phyloP scores from a whole-genome alignment of 805 yeast species.

The Metschnikowia santaceciliae region DNA sequence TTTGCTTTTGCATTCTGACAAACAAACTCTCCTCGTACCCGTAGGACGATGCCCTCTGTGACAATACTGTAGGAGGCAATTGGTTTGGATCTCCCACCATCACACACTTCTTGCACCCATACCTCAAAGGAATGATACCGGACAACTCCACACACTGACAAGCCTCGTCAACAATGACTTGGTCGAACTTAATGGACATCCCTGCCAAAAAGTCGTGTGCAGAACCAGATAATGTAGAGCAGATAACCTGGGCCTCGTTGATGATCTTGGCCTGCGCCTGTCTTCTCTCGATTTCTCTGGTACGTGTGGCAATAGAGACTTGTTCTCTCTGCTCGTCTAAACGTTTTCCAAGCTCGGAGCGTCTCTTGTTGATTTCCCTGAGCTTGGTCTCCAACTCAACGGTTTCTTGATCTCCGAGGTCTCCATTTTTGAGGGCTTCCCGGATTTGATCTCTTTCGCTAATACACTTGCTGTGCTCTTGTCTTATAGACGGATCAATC shows the following conservation, averaged over 20 bases:
- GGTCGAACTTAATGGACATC: slow-evolving; percentile 74
- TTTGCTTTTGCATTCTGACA: slow-evolving; percentile 80
- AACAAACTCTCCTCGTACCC: slow-evolving; percentile 89
- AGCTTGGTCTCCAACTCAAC: slow-evolving; percentile 47
- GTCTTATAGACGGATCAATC: slow-evolving; percentile 48
- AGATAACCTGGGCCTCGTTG: slow-evolving; percentile 75
- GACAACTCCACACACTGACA: slow-evolving; percentile 95
- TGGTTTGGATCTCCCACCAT: slow-evolving; percentile 99
- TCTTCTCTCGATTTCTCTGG: slow-evolving; percentile 73
- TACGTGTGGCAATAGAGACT: slow-evolving; percentile 63
- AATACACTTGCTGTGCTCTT: slow-evolving; percentile 49
- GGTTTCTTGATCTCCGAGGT: slow-evolving; percentile 38
- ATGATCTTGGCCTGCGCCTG: slow-evolving; percentile 70
- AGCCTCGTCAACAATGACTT: slow-evolving; percentile 94
- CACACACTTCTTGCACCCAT: slow-evolving; percentile 85
- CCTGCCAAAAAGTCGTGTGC: slow-evolving; percentile 83
- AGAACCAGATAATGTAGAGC: slow-evolving; percentile 90
- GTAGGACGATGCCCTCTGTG: slow-evolving; percentile 76
- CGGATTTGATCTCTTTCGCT: slow-evolving; percentile 56
- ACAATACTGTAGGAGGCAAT: slow-evolving; percentile 92
- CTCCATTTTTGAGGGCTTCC: slow-evolving; percentile 28
- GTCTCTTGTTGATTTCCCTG: slow-evolving; percentile 53
- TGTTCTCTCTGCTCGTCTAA: slow-evolving; percentile 78
- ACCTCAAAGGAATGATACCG: slow-evolving; percentile 84
- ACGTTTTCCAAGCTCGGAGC: slow-evolving; percentile 67